Evolutionary conservation across 2,329 filamentous ascomycete genomes (phyloP), one percentile per base, ranked within the genome.

Genomic region (Pestalotiopsis sp.): DNA sequence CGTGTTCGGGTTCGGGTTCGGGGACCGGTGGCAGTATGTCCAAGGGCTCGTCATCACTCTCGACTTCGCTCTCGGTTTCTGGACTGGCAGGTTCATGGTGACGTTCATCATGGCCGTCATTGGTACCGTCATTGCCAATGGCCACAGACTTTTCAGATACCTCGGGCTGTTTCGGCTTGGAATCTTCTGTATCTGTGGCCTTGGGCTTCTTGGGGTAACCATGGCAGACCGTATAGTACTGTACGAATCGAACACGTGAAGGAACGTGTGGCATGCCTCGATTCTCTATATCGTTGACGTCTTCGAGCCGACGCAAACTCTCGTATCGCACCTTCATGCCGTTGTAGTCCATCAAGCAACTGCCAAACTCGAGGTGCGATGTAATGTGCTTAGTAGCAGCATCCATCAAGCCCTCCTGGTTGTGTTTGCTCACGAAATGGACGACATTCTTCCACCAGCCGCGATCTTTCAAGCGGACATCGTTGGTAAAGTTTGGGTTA

Each of bases 191-290:
- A 38, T 71, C 71, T 12, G 70, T 68, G 13, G 68, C 63, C 71
- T 84, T 83, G 14, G 79, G 78, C 67, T 79, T 77, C 73, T 92
- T 94, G 2, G 86, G 85, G 69, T 89, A 85, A 3, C 94, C 94
- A 11, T 92, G 91, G 72, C 92, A 94, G n/a, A 92, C 87, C 1
- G 94, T 97, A 77, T 95, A 97, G 78, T 97, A 97, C 77, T 97
- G 97, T 68, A 93, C 85, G 75, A 97, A 97, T 17, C 94, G 87
- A 12, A 96, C 88, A 66, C 91, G 84, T 2, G 83, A 82, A 1
- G 82, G 75, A 3, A 81, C 71, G 57, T 84, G 82, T 25, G 76
- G 71, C n/a, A 75, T 72, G 2, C 74, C 73, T 25, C 74, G 70
- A 59, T 73, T 71, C 64, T 75, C 79, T 1, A 86, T 74, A 71